A percentile compares a stretch with the other conserved stretches of the same genome.
Evolutionary conservation across 345 rosid genomes (phyloP).

Genomic region (Dovyalis caffra): DNA sequence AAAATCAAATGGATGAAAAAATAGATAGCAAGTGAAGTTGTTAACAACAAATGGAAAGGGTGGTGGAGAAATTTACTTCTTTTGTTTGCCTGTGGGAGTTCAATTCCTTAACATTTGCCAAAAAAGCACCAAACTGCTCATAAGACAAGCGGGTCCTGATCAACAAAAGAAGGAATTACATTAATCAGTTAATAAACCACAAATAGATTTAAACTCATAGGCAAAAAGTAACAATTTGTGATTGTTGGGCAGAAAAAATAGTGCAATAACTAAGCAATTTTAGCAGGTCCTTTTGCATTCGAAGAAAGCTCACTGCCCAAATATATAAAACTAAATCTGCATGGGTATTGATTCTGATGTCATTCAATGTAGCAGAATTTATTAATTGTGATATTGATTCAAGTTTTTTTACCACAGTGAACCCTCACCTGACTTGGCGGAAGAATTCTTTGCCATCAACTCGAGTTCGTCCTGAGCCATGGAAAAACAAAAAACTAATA

Average conservation of each 20-base stretch:
- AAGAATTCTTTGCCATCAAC: conserved; percentile 96
- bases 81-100: conserved; percentile 86
- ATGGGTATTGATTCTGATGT: background rate
- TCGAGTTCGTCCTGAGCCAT: conserved; percentile 65
- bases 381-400: background rate
- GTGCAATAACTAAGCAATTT: too few species aligned
- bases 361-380: background rate
- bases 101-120: conserved; percentile 90
- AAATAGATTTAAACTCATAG: background rate
- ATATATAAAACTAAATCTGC: background rate
- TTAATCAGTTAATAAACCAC: background rate
- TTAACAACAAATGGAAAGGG: background rate
- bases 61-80: conserved; percentile 46
- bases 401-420: background rate
- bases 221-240: too few species aligned
- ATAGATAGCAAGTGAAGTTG: background rate
- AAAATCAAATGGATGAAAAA: background rate
- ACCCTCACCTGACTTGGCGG: conserved; percentile 85
- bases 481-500: background rate
- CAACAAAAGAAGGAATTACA: background rate
- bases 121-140: conserved; percentile 88
- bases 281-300: too few species aligned
- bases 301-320: too few species aligned
- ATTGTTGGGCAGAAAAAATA: too few species aligned
- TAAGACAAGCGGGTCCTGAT: conserved; percentile 74